Evolutionary conservation across 306 rosid genomes (phyloP), one percentile per base, ranked within the genome.

Genomic region (Pachyrhizus erosus): DNA sequence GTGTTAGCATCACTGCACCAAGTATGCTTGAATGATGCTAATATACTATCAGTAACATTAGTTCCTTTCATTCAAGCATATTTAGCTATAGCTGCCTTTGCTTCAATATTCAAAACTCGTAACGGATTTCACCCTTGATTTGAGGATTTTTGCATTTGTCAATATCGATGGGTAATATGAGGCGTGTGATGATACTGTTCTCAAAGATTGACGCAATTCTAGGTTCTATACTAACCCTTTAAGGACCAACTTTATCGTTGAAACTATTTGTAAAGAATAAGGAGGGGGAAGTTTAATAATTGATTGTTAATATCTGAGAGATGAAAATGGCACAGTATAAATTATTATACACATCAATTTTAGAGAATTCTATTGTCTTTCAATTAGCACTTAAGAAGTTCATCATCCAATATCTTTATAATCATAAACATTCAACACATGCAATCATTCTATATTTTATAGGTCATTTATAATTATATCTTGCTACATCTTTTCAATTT

Each of bases 201-300:
- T 46, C 18, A 14, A 46, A 46, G 6, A 34, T 34, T 34, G n/a
- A n/a, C n/a, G n/a, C n/a, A 66, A 61, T 40, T 78, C 76, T 27
- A 9, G 46, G 62, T 51, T 60, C 61, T 33, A n/a, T n/a, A 13
- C 39, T 7, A 49, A 70, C 8, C 33, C 39, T 20, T 60, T 10
- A 18, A 42, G 82, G 64, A 79, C 49, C 61, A 65, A 39, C 40
- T 62, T 62, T 7, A 70, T 14, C 57, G 69, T 29, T 26, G 55
- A 67, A 21, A 75, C 23, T 46, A 75, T 2, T 68, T 33, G 52
- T 21, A 45, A 45, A 74, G 64, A 67, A 33, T 57, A n/a, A 12
- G 40, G 49, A 79, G 9, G 76, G 14, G 17, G 39, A 52, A 39
- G n/a, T 31, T 61, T 64, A 60, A 21, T n/a, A 67, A 65, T 61